phyloP scores from a whole-genome alignment of 495 filamentous ascomycete species.

The Talaromyces nanjingensis region DNA sequence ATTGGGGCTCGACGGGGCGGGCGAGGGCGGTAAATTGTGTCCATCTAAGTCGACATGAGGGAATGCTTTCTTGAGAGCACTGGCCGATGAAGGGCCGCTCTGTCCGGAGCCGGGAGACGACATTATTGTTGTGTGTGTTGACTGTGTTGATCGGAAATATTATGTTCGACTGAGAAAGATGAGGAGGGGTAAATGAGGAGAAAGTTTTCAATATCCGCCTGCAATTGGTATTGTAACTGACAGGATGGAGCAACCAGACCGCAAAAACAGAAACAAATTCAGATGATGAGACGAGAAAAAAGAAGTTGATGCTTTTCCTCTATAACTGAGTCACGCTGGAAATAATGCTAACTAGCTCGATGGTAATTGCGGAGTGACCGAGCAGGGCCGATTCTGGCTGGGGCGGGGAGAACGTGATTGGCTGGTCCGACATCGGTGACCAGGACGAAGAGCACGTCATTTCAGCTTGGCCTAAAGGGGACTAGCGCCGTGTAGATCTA shows the following conservation, averaged over 20 bases:
- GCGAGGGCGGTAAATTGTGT: conserved; percentile 87
- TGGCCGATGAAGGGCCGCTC: conserved; percentile 18
- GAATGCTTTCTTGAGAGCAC: conserved; percentile 58
- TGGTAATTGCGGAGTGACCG: neutral
- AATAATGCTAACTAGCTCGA: neutral
- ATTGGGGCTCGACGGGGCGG: conserved; percentile 84
- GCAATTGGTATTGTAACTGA: neutral
- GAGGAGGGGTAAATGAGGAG: neutral
- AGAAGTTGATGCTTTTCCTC: neutral
- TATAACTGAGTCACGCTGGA: neutral
- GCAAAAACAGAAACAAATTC: neutral
- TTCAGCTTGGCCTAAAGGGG: neutral
- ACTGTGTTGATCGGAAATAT: too few species aligned
- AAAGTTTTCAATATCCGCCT: neutral
- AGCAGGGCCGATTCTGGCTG: neutral
- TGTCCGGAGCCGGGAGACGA: conserved; percentile 37
- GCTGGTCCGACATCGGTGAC: conserved; percentile 10
- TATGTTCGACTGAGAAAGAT: too few species aligned
- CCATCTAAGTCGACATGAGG: conserved; percentile 75
- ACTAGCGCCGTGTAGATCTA: neutral
- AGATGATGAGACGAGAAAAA: neutral
- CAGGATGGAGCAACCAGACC: neutral
- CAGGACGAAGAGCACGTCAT: conserved; percentile 6
- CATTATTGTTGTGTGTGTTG: conserved; percentile 22
- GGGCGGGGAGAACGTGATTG: conserved; percentile 22